Evolutionary conservation across 257 asterid species (phyloP).

Genomic region (Ilex asprella): DNA sequence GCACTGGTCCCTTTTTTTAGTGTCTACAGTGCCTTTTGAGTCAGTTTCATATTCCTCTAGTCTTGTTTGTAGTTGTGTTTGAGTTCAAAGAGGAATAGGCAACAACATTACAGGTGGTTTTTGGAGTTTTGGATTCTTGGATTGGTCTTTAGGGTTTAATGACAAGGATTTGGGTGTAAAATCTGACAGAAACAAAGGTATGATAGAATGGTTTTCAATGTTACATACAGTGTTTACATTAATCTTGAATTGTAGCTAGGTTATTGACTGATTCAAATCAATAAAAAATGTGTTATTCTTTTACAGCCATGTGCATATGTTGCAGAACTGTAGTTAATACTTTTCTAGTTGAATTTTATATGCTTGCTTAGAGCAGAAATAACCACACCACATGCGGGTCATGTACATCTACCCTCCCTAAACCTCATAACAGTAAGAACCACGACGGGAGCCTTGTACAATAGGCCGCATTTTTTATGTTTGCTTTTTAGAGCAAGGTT

Average conservation of each 20-base stretch:
- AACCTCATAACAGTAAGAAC: too few relatives aligned
- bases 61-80: background rate
- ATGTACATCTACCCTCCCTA: too few relatives aligned
- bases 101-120: background rate
- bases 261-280: conserved; percentile 12
- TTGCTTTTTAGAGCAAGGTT: too few relatives aligned
- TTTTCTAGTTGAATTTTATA: too few relatives aligned
- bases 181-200: background rate
- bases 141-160: background rate
- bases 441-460: too few relatives aligned
- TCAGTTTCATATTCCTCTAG: background rate
- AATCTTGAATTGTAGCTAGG: conserved; percentile 15
- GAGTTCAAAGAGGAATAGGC: background rate
- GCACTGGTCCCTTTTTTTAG: conserved; percentile 4
- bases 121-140: background rate
- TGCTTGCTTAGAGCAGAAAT: too few relatives aligned
- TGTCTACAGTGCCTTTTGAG: conserved; percentile 10
- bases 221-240: conserved; percentile 1
- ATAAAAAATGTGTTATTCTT: background rate
- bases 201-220: background rate
- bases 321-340: too few relatives aligned
- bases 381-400: too few relatives aligned
- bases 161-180: background rate
- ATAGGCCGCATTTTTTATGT: too few relatives aligned
- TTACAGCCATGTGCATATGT: background rate